Conservation (phyloP, 495 filamentous ascomycete species). For the Patellaria atrata region DNA sequence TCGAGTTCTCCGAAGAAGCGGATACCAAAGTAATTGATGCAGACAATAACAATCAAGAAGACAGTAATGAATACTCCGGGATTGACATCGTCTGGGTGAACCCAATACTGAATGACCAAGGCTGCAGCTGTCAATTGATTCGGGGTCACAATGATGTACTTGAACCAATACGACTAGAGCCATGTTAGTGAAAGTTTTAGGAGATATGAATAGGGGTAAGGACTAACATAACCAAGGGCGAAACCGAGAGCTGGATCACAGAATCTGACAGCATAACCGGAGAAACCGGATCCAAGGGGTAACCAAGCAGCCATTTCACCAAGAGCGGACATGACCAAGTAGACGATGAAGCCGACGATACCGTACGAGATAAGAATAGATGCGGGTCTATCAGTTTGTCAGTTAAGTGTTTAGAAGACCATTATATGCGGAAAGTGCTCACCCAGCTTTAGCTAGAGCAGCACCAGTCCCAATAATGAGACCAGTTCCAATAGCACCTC, state of each 20-base stretch:
- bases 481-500: constrained; percentile 68
- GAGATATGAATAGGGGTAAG: not conserved
- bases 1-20: constrained; percentile 67
- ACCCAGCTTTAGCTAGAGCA: constrained; percentile 47
- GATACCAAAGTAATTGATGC: constrained; percentile 46
- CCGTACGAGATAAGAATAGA: constrained; percentile 55
- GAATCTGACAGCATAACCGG: constrained; percentile 46
- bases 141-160: constrained; percentile 63
- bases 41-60: constrained; percentile 37
- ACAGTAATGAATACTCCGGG: constrained; percentile 45
- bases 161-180: constrained; percentile 30
- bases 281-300: constrained; percentile 40
- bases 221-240: constrained; percentile 47
- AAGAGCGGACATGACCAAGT: constrained; percentile 44
- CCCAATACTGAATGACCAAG: constrained; percentile 59
- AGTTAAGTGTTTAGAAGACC: constrained; percentile 2
- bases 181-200: constrained; percentile 4
- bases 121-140: constrained; percentile 66
- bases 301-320: constrained; percentile 52
- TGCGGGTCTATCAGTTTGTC: constrained; percentile 35
- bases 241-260: constrained; percentile 51
- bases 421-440: constrained; percentile 12
- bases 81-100: constrained; percentile 43
- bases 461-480: constrained; percentile 47
- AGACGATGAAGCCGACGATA: constrained; percentile 45